Conservation (phyloP, 768 basidiomycete genomes). For the Phylloporus sp. region DNA sequence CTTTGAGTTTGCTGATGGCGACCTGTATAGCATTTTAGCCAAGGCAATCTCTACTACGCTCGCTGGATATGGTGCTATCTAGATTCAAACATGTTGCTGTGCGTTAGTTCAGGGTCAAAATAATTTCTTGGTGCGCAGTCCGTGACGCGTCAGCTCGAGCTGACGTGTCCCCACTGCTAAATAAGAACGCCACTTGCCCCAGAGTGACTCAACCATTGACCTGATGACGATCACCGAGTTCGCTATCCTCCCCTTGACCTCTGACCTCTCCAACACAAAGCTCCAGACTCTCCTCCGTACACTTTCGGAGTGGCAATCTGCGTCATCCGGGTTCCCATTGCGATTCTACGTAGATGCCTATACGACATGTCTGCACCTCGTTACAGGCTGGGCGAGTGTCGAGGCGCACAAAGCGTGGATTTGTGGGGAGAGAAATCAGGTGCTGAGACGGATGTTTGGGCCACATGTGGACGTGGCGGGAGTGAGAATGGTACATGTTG, state of each 20-base stretch:
- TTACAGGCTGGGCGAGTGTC: conserved; percentile 45
- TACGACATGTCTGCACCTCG: conserved; percentile 34
- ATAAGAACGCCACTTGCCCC: no score
- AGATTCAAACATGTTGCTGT: no score
- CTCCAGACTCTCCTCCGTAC: conserved; percentile 30
- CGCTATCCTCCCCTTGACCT: conserved; percentile 34
- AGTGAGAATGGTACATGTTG: conserved; percentile 37
- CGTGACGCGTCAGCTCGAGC: no score
- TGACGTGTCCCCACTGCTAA: no score
- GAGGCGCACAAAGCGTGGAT: conserved; percentile 42
- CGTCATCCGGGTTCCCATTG: conserved; percentile 41
- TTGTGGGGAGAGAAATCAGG: conserved; percentile 37
- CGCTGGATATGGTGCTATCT: conserved; percentile 27
- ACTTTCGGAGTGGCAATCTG: conserved; percentile 35
- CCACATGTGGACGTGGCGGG: conserved; percentile 28
- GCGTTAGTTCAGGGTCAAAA: no score
- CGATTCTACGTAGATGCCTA: conserved; percentile 32
- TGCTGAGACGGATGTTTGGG: conserved; percentile 30
- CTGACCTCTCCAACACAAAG: conserved; percentile 27
- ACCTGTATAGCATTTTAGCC: conserved; percentile 41
- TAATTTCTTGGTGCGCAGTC: no score
- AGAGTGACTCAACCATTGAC: no score
- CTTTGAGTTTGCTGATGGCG: background rate
- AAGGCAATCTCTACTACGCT: conserved; percentile 47
- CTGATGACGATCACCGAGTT: conserved; percentile 45